Percentiles rank a stretch among this genome's conserved stretches.
These are phyloP conservation scores for Ulvella scutata DNA, from an alignment of 139 green algal genomes.

Conservation along the genomic window DNA sequence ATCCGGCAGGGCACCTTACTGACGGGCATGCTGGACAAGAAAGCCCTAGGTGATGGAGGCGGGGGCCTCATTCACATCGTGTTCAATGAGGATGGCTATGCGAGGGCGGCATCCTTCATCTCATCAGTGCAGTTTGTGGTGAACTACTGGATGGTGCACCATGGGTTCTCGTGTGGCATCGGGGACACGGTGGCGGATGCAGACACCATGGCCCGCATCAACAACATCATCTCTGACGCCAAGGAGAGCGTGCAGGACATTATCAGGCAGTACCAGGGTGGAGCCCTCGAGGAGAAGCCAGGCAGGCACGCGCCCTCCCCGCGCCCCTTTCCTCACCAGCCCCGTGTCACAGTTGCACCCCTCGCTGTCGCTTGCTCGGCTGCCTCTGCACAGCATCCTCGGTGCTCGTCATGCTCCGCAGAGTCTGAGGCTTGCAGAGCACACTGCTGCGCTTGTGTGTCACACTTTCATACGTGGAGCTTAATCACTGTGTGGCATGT, in stretches of 20 bases:
- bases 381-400: too few relatives aligned
- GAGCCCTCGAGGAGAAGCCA: slow-evolving; percentile 80
- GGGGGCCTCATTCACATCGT: slow-evolving; percentile 88
- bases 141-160: slow-evolving; percentile 93
- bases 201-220: slow-evolving; percentile 82
- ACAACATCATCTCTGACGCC: slow-evolving; percentile 73
- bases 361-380: too few relatives aligned
- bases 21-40: slow-evolving; percentile 91
- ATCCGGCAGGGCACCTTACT: slow-evolving; percentile 79
- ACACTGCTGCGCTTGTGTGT: too few relatives aligned
- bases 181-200: slow-evolving; percentile 90
- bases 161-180: slow-evolving; percentile 93
- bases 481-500: too few relatives aligned
- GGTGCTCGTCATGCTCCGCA: too few relatives aligned
- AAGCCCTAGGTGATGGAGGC: slow-evolving; percentile 63
- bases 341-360: too few relatives aligned
- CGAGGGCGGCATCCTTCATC: slow-evolving; percentile 49
- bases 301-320: slow-evolving; percentile 20
- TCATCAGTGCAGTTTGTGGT: slow-evolving; percentile 57
- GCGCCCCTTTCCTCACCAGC: not conserved
- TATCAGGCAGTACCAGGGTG: slow-evolving; percentile 69
- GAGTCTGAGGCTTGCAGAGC: too few relatives aligned
- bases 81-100: slow-evolving; percentile 85
- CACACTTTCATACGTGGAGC: too few relatives aligned
- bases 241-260: slow-evolving; percentile 74